Evolutionary conservation across 495 filamentous ascomycete genomes (phyloP).

Genomic region (Xylaria longipes): DNA sequence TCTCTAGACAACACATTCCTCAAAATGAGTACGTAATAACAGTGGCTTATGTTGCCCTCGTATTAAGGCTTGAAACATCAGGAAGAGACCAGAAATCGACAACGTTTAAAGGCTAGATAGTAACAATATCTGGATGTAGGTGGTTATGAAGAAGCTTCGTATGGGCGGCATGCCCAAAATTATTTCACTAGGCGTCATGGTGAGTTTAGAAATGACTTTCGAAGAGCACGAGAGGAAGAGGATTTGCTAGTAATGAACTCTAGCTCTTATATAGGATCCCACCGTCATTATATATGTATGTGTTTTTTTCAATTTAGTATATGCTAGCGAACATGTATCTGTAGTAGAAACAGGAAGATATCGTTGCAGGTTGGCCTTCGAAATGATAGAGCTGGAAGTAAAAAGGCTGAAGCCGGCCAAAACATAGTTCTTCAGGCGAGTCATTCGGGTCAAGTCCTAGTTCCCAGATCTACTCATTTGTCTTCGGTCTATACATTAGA

Average conservation of each 20-base stretch:
- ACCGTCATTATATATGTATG: not conserved
- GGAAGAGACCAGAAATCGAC: not conserved
- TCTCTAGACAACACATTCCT: not conserved
- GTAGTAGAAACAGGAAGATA: not conserved
- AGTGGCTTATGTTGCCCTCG: too few relatives aligned
- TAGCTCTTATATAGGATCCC: not conserved
- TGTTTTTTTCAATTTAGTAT: not conserved
- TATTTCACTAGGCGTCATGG: not conserved
- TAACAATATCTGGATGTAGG: not conserved
- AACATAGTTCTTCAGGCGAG: not conserved
- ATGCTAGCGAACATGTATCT: not conserved
- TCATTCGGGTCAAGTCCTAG: not conserved
- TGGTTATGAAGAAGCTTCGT: not conserved
- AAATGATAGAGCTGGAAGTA: not conserved
- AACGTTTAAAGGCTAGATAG: not conserved
- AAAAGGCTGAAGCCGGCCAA: not conserved
- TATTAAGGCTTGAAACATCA: not conserved
- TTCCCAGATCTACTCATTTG: not conserved
- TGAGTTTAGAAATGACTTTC: not conserved
- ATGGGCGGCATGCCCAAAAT: not conserved
- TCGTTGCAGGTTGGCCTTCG: not conserved
- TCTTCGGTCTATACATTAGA: slow-evolving; percentile 18
- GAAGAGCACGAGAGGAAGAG: not conserved
- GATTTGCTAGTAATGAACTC: not conserved
- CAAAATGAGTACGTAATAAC: not conserved